A percentile compares a stretch with the other conserved stretches of the same genome.
phyloP scores from a whole-genome alignment of 176 grass and related monocot species.

The Alloteropsis semialata region DNA sequence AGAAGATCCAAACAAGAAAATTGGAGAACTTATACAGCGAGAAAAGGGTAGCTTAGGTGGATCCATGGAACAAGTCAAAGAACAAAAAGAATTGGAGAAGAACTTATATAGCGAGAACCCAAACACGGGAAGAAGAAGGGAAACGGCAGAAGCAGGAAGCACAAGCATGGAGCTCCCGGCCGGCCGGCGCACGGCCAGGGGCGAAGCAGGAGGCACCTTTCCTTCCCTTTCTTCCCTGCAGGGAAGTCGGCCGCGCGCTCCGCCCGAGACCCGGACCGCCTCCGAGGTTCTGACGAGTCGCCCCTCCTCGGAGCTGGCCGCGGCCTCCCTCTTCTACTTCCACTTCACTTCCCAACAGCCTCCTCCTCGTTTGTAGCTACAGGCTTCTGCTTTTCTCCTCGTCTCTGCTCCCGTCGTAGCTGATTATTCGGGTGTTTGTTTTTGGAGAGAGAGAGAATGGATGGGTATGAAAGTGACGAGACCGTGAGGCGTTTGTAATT shows the following conservation, averaged over 20 bases:
- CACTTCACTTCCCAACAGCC: neutral
- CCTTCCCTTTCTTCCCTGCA: constrained; percentile 23
- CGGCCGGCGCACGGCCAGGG: constrained; percentile 19
- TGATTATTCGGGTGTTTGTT: constrained; percentile 28
- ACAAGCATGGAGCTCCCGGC: neutral
- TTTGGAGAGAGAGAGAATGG: constrained; percentile 32
- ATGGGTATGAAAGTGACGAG: constrained; percentile 37
- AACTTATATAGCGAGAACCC: neutral
- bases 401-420: neutral
- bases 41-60: neutral
- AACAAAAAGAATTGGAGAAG: neutral
- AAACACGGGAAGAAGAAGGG: neutral
- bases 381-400: neutral
- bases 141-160: neutral
- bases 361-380: constrained; percentile 12
- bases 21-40: no score
- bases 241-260: neutral
- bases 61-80: neutral
- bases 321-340: neutral
- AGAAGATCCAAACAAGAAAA: neutral
- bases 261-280: neutral
- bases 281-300: neutral
- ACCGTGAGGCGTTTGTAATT: constrained; percentile 35
- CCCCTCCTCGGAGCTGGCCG: neutral
- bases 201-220: neutral